Conservation (phyloP, 2,329 filamentous ascomycete species). For the Aspergillus arachidicola region DNA sequence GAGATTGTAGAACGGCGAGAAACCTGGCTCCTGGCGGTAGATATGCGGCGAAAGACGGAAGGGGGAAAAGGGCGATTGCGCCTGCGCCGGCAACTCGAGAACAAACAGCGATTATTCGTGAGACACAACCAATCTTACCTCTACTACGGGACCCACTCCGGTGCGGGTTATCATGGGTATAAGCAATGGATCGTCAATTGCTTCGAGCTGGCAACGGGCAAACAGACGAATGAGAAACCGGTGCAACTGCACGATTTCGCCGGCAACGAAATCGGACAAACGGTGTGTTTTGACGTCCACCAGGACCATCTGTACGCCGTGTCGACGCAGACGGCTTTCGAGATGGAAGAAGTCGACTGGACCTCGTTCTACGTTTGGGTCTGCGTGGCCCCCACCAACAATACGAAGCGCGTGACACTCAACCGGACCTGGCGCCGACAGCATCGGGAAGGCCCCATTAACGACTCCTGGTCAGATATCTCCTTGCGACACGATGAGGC, state of each 20-base stretch:
- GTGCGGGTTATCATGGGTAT: constrained; percentile 55
- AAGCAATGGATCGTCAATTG: constrained; percentile 66
- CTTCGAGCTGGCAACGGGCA: constrained; percentile 48
- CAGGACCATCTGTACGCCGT: constrained; percentile 68
- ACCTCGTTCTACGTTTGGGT: constrained; percentile 70
- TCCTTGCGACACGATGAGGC: constrained; percentile 62
- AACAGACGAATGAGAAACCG: constrained; percentile 47
- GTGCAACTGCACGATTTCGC: constrained; percentile 61
- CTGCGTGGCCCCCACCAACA: constrained; percentile 58
- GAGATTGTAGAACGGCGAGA: constrained; percentile 45
- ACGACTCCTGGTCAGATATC: constrained; percentile 73
- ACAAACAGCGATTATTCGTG: constrained; percentile 64
- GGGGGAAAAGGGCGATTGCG: constrained; percentile 41
- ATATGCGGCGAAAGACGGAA: constrained; percentile 34
- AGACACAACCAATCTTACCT: constrained; percentile 64
- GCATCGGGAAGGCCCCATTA: constrained; percentile 70
- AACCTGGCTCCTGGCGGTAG: constrained; percentile 59
- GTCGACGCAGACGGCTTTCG: constrained; percentile 65
- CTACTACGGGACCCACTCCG: constrained; percentile 67
- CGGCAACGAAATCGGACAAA: constrained; percentile 66
- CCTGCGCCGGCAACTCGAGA: constrained; percentile 46
- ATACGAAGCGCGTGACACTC: constrained; percentile 43
- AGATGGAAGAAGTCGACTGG: constrained; percentile 66
- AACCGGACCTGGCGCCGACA: constrained; percentile 65
- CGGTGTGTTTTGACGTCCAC: constrained; percentile 72